Evolutionary conservation across 1,284 basidiomycete genomes (phyloP), one percentile per base, ranked within the genome.

Genomic region (Malassezia restricta): DNA sequence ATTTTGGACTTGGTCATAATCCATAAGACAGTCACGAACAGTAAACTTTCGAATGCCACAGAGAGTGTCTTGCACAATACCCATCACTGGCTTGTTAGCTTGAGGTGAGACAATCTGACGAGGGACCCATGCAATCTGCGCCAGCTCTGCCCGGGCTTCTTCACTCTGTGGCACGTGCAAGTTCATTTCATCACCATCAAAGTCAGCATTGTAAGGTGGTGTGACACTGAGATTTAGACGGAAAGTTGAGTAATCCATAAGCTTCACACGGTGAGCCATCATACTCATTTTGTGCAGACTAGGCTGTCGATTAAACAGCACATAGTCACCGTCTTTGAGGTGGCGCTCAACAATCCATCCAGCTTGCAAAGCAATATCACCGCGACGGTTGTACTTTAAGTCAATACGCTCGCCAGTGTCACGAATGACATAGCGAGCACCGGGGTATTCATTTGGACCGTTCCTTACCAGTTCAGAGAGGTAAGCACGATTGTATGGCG

Each of bases 131-230:
- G 92, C 91, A 59, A 99, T 92, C 76, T 98, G 91, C 68, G 86
- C 86, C 32, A 98, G 79, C 76, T 99, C 94, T 0, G 94, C 92
- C 51, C 92, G 82, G n/a, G 92, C 96, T 76, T 99, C 94, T 76
- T 98, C 92, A 57, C 87, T 91, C 75, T 99, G 94, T 8, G 94
- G 94, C 33, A 98, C 86, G 74, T 54, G 57, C 59, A 98, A 87
- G 77, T 98, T 98, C 94, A 98, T 98, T 76, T 98, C 92, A 74
- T 99, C 94, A 68, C 94, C 94, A 74, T 98, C 94, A 77, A 98
- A 99, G 77, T 75, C 75, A 61, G 63, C 68, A 45, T 72, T 73
- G 62, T 73, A 73, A 0, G 70, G 70, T 8, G 70, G 68, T 24
- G 76, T 76, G 45, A 95, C 91, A 57, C 90, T 94, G 59, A 95